Conservation (phyloP, 2,329 filamentous ascomycete genomes). For the Aspergillus latus region DNA sequence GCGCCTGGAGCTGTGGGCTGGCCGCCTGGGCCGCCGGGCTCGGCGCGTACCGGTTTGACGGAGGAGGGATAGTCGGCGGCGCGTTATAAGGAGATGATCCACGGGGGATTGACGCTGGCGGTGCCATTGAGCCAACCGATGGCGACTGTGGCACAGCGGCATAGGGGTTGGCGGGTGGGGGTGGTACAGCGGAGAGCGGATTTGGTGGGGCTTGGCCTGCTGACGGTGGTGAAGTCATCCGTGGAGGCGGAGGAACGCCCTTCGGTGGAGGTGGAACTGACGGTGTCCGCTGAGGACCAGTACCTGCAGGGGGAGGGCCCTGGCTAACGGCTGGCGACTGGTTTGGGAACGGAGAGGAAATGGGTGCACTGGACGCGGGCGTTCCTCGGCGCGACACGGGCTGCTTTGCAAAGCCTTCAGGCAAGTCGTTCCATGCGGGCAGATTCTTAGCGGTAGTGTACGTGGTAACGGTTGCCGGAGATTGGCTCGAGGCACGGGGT, state of each 20-base stretch:
- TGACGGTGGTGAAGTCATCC: slow-evolving; percentile 70
- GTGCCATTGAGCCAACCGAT: slow-evolving; percentile 37
- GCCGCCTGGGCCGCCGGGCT: slow-evolving; percentile 58
- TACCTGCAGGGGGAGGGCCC: slow-evolving; percentile 58
- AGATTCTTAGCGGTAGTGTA: slow-evolving; percentile 64
- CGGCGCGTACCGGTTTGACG: slow-evolving; percentile 74
- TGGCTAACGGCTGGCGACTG: slow-evolving; percentile 52
- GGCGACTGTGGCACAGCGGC: slow-evolving; percentile 44
- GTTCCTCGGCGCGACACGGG: slow-evolving; percentile 72
- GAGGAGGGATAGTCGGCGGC: slow-evolving; percentile 68
- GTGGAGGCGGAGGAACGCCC: slow-evolving; percentile 63
- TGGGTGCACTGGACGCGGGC: slow-evolving; percentile 63
- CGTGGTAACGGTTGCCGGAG: slow-evolving; percentile 65
- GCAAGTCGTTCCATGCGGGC: slow-evolving; percentile 92
- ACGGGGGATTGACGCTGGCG: slow-evolving; percentile 59
- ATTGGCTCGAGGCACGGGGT: slow-evolving; percentile 66
- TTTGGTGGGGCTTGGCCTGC: slow-evolving; percentile 54
- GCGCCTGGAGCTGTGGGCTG: slow-evolving; percentile 45
- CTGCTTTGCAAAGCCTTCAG: slow-evolving; percentile 72
- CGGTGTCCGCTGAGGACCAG: slow-evolving; percentile 60
- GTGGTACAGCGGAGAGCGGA: slow-evolving; percentile 65
- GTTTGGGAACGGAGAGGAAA: slow-evolving; percentile 73
- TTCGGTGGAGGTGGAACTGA: slow-evolving; percentile 84
- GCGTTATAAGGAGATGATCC: slow-evolving; percentile 84
- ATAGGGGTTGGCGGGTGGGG: slow-evolving; percentile 45